phyloP scores from a whole-genome alignment of 257 asterid genomes.

The Verbascum thapsus region DNA sequence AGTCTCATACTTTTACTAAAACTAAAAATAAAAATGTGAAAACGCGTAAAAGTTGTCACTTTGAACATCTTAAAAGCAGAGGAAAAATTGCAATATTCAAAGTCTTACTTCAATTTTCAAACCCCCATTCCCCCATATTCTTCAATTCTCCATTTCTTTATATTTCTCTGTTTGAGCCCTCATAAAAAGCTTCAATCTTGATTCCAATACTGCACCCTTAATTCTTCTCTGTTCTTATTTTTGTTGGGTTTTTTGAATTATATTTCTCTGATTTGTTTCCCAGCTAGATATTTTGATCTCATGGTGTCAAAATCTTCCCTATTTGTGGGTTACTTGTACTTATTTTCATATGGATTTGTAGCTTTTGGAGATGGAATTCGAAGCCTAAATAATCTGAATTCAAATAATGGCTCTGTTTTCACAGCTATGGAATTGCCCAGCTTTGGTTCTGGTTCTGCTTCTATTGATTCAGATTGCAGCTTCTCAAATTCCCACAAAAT shows the following conservation, averaged over 20 bases:
- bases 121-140: neutral
- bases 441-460: conserved; percentile 30
- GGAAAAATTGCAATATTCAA: neutral
- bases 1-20: neutral
- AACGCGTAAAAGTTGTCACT: conserved; percentile 26
- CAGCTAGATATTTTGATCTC: conserved; percentile 19
- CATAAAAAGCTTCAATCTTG: neutral
- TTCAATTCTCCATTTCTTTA: conserved; percentile 10
- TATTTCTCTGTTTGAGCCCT: neutral
- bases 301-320: conserved; percentile 32
- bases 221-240: neutral
- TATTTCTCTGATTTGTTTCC: conserved; percentile 14
- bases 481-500: conserved; percentile 8
- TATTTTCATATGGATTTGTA: conserved; percentile 29
- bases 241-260: neutral
- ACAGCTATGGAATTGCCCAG: conserved; percentile 44
- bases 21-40: neutral
- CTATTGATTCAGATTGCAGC: conserved; percentile 43
- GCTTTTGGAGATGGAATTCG: conserved; percentile 39
- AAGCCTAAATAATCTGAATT: conserved; percentile 28
- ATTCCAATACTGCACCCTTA: neutral
- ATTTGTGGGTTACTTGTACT: conserved; percentile 27
- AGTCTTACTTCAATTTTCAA: neutral
- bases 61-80: neutral
- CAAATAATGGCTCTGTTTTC: conserved; percentile 34